Conservation (phyloP, 163 green algal species). For the Chlamydomonas reinhardtii region DNA sequence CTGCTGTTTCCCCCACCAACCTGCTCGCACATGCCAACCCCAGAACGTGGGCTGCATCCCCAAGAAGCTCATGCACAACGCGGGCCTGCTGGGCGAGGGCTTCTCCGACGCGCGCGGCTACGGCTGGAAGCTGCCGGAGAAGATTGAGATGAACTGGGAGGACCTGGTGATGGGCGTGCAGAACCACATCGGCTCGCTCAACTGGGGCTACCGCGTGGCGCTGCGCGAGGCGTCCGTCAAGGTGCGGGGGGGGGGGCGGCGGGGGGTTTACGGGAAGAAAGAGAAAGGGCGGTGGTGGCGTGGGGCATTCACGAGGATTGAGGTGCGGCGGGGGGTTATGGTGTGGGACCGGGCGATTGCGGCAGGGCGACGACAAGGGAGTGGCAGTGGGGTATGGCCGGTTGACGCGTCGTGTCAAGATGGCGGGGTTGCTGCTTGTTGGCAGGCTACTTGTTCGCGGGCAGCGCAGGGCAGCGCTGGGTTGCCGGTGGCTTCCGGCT, state of each 20-base stretch:
- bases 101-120: constrained; percentile 66
- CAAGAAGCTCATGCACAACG: constrained; percentile 80
- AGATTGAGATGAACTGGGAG: constrained; percentile 39
- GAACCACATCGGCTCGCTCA: constrained; percentile 74
- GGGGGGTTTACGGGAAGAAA: too few species aligned
- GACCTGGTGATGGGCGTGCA: constrained; percentile 69
- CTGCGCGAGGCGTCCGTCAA: constrained; percentile 68
- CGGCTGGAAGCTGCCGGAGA: constrained; percentile 66
- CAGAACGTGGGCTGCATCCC: constrained; percentile 79
- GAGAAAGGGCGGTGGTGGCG: too few species aligned
- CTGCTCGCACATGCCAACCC: not conserved
- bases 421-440: too few species aligned
- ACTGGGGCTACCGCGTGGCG: constrained; percentile 73
- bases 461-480: too few species aligned
- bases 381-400: too few species aligned
- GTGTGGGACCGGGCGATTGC: too few species aligned
- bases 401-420: too few species aligned
- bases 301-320: too few species aligned
- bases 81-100: constrained; percentile 66
- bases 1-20: not conserved
- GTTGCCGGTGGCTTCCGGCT: too few species aligned
- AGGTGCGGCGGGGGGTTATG: too few species aligned
- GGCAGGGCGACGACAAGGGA: too few species aligned
- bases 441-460: too few species aligned
- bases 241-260: not conserved